A percentile compares a stretch with the other conserved stretches of the same genome.
phyloP scores from a whole-genome alignment of 2,329 filamentous ascomycete species.

The Penicillium sp. region DNA sequence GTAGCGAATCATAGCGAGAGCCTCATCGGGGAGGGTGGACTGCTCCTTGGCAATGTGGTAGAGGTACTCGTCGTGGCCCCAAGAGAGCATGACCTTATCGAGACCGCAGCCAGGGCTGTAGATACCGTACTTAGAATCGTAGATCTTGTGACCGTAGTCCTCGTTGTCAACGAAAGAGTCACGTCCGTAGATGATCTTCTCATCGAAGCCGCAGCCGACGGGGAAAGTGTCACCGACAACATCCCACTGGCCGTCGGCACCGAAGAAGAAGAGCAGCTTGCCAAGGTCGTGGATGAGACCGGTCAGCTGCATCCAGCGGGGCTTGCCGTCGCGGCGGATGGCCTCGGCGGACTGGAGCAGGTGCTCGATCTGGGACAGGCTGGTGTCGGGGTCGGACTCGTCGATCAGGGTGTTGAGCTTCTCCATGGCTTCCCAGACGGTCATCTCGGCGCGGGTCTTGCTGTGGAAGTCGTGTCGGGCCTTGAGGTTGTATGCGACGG shows the following conservation, averaged over 20 bases:
- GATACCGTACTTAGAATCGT: constrained; percentile 75
- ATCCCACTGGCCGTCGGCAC: constrained; percentile 87
- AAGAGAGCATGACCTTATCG: constrained; percentile 85
- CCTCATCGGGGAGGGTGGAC: constrained; percentile 74
- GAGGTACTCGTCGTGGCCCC: constrained; percentile 62
- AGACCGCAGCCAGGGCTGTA: constrained; percentile 78
- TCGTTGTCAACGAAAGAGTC: constrained; percentile 74
- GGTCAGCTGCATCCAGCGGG: constrained; percentile 51
- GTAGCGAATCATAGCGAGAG: constrained; percentile 88
- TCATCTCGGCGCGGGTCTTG: constrained; percentile 72
- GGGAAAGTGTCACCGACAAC: constrained; percentile 69
- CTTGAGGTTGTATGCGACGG: constrained; percentile 72
- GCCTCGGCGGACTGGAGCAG: constrained; percentile 86
- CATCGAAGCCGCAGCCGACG: constrained; percentile 55
- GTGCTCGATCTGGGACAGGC: constrained; percentile 85
- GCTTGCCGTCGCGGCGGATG: constrained; percentile 71
- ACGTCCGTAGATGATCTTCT: constrained; percentile 76
- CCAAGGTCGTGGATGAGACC: constrained; percentile 51
- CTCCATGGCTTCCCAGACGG: constrained; percentile 89
- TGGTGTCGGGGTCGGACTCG: constrained; percentile 87
- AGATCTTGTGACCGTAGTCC: constrained; percentile 69
- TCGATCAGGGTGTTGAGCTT: constrained; percentile 89
- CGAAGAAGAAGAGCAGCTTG: constrained; percentile 56
- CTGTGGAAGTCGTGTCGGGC: constrained; percentile 71
- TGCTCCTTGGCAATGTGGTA: constrained; percentile 87